phyloP scores from a whole-genome alignment of 805 yeast species.

The Candida fluviatilis region DNA sequence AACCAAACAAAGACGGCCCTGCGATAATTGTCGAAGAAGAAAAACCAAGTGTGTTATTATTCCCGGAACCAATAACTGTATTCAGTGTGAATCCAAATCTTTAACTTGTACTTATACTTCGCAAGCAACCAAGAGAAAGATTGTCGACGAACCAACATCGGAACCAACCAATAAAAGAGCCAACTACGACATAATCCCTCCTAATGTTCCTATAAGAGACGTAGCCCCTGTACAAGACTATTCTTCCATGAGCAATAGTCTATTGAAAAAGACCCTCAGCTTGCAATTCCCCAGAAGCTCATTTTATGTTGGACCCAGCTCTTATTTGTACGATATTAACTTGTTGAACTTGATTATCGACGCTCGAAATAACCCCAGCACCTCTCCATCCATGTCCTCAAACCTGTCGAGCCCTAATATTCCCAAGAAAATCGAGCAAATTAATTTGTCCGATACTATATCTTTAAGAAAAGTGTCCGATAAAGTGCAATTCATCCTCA shows the following conservation, averaged over 20 bases:
- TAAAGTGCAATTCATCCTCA: constrained; percentile 67
- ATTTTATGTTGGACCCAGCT: constrained; percentile 83
- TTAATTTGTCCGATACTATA: constrained; percentile 62
- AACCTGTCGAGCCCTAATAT: constrained; percentile 7
- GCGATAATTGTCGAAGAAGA: constrained; percentile 81
- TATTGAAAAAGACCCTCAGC: constrained; percentile 65
- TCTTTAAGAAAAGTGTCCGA: constrained; percentile 77
- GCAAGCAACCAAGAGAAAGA: constrained; percentile 41
- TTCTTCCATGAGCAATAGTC: constrained; percentile 56
- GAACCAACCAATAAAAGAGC: constrained; percentile 18
- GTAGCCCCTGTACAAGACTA: constrained; percentile 65
- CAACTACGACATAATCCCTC: constrained; percentile 16
- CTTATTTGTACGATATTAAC: constrained; percentile 66
- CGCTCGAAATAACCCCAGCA: constrained; percentile 23
- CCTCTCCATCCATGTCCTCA: constrained; percentile 32
- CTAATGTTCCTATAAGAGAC: constrained; percentile 46
- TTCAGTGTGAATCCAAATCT: constrained; percentile 71
- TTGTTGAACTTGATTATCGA: constrained; percentile 58
- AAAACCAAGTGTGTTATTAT: constrained; percentile 74
- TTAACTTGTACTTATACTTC: constrained; percentile 73
- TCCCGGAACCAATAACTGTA: constrained; percentile 62
- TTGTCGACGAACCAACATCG: constrained; percentile 14
- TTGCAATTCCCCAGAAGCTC: constrained; percentile 88
- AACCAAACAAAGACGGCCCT: constrained; percentile 56
- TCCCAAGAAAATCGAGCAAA: constrained; percentile 63